Evolutionary conservation across 306 rosid species (phyloP).

Genomic region (Ziziphus jujuba): DNA sequence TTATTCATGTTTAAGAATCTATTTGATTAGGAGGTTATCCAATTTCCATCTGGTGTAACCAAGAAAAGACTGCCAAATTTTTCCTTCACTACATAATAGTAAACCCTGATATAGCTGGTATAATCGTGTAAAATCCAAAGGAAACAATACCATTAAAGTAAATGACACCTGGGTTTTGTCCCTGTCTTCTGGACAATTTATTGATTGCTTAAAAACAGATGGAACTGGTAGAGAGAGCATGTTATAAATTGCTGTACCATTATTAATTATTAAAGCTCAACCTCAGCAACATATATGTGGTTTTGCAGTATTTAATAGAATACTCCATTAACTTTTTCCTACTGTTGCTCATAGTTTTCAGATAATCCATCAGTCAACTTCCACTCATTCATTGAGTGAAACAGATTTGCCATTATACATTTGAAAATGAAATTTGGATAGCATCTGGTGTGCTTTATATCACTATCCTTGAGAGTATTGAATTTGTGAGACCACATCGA

Average conservation of each 20-base stretch:
- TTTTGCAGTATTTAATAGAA: conserved; percentile 2
- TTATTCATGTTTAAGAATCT: conserved; percentile 1
- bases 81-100: neutral
- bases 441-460: neutral
- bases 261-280: neutral
- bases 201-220: neutral
- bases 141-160: neutral
- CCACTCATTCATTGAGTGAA: neutral
- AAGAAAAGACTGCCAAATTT: neutral
- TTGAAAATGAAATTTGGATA: neutral
- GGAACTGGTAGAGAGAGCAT: neutral
- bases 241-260: neutral
- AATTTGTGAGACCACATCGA: conserved; percentile 4
- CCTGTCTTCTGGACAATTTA: neutral
- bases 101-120: neutral
- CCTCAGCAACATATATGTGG: conserved; percentile 5
- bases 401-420: neutral
- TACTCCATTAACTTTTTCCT: conserved; percentile 1
- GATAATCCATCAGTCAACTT: conserved; percentile 4
- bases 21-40: neutral
- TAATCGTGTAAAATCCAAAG: neutral
- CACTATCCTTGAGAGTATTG: neutral
- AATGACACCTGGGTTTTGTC: neutral
- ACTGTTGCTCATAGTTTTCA: neutral
- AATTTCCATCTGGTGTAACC: neutral